phyloP scores from a whole-genome alignment of 2,329 filamentous ascomycete genomes.

The Fusarium coffeatum region DNA sequence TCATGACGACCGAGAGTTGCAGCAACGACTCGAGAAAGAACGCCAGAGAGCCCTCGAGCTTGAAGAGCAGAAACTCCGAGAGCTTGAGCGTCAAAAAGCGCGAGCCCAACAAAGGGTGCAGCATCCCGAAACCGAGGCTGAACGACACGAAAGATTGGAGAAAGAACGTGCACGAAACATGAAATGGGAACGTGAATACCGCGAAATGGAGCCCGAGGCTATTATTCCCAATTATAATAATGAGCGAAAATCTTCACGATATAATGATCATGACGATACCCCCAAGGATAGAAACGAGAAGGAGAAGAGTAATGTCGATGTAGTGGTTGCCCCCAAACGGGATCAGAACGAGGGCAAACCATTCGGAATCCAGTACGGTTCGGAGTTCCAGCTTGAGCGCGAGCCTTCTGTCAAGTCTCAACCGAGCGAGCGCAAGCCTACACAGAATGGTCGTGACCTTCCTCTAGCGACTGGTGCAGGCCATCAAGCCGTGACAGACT shows the following conservation, averaged over 20 bases:
- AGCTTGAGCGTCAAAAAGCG: conserved; percentile 38
- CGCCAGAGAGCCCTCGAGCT: conserved; percentile 33
- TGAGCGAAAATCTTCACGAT: conserved; percentile 48
- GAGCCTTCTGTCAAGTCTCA: conserved; percentile 39
- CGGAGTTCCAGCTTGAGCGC: conserved; percentile 45
- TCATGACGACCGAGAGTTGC: conserved; percentile 29
- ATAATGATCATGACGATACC: conserved; percentile 50
- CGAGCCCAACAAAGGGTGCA: conserved; percentile 21
- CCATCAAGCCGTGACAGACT: conserved; percentile 43
- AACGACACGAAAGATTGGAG: conserved; percentile 33
- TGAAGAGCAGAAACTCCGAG: conserved; percentile 33
- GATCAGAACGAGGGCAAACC: conserved; percentile 46
- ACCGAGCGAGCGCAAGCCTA: conserved; percentile 40
- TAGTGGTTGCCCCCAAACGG: conserved; percentile 39
- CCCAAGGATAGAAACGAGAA: conserved; percentile 45
- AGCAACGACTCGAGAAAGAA: conserved; percentile 38
- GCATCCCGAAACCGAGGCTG: conserved; percentile 13
- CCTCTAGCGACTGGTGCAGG: conserved; percentile 46
- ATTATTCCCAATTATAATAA: conserved; percentile 47
- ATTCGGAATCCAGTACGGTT: conserved; percentile 46
- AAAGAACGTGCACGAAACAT: conserved; percentile 34
- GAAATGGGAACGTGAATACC: conserved; percentile 42
- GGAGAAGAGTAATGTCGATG: conserved; percentile 43
- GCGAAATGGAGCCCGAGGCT: conserved; percentile 48
- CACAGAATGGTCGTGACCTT: conserved; percentile 46